Percentiles rank a stretch among this genome's conserved stretches.
These are phyloP conservation scores for Circinella minor DNA, from an alignment of 371 early-diverging fungal species.

Conservation along the genomic window DNA sequence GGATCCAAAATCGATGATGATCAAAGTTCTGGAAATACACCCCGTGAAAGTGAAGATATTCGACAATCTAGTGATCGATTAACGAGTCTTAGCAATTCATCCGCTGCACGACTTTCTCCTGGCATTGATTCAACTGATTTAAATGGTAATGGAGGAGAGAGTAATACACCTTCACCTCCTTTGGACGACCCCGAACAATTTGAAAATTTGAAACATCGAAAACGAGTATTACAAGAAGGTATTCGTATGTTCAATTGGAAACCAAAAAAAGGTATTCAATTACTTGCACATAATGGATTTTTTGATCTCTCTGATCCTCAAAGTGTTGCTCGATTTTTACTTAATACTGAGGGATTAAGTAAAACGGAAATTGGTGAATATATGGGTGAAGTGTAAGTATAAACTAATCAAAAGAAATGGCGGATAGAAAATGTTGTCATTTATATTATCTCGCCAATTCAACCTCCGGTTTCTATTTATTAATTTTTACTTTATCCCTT, in stretches of 20 bases:
- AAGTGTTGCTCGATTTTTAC: conserved; percentile 78
- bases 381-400: conserved; percentile 82
- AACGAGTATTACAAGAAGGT: conserved; percentile 80
- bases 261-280: conserved; percentile 90
- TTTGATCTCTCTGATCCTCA: conserved; percentile 59
- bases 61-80: conserved; percentile 21
- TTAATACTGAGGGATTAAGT: conserved; percentile 77
- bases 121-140: conserved; percentile 30
- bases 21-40: conserved; percentile 26
- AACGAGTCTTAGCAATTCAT: conserved; percentile 41
- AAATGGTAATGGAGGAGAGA: conserved; percentile 36
- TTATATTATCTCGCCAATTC: too few species aligned
- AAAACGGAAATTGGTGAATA: conserved; percentile 93
- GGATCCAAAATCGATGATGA: conserved; percentile 36
- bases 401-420: not conserved
- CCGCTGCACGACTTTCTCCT: conserved; percentile 56
- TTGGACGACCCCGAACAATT: conserved; percentile 77
- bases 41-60: conserved; percentile 49
- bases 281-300: conserved; percentile 68
- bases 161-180: conserved; percentile 44
- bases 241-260: conserved; percentile 86
- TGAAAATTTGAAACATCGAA: conserved; percentile 79
- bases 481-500: not conserved
- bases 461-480: not conserved
- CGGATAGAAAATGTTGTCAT: too few species aligned